These are phyloP conservation scores for Trametes hirsuta DNA, from an alignment of 1,284 basidiomycete species.

Conservation along the genomic window DNA sequence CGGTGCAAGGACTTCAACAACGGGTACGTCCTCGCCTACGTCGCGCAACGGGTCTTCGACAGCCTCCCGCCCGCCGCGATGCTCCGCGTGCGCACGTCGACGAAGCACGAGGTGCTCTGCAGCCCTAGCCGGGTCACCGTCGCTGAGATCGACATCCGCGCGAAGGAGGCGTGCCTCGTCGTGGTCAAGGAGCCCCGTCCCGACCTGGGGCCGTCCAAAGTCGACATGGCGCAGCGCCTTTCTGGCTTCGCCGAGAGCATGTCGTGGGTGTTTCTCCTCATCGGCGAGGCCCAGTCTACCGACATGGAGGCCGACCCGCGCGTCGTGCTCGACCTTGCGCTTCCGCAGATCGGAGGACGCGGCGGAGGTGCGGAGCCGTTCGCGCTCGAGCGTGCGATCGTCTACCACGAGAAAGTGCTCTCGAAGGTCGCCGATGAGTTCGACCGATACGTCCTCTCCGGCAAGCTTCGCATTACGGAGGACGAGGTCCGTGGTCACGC, in stretches of 20 bases:
- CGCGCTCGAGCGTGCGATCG: constrained; percentile 26
- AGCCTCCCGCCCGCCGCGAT: constrained; percentile 24
- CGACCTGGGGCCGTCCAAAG: constrained; percentile 15
- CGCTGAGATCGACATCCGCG: constrained; percentile 23
- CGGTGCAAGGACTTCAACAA: constrained; percentile 29
- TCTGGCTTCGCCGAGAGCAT: constrained; percentile 21
- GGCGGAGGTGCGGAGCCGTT: constrained; percentile 26
- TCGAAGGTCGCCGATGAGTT: constrained; percentile 22
- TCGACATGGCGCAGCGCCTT: constrained; percentile 20
- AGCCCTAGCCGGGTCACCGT: constrained; percentile 22
- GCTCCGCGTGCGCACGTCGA: constrained; percentile 25
- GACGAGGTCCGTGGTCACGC: constrained; percentile 15
- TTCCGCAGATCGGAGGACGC: constrained; percentile 27
- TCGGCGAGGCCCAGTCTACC: constrained; percentile 20
- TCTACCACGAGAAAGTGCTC: constrained; percentile 27
- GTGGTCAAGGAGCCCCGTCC: constrained; percentile 22
- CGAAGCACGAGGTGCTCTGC: constrained; percentile 23
- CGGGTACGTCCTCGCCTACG: constrained; percentile 25
- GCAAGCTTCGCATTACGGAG: constrained; percentile 17
- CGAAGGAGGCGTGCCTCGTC: constrained; percentile 27
- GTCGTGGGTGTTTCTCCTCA: constrained; percentile 26
- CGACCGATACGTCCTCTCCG: constrained; percentile 19
- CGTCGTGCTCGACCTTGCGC: constrained; percentile 26
- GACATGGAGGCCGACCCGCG: constrained; percentile 22
- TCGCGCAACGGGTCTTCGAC: constrained; percentile 26